Evolutionary conservation across 768 basidiomycete genomes (phyloP), one percentile per base, ranked within the genome.

Genomic region (Kwoniella sp.): DNA sequence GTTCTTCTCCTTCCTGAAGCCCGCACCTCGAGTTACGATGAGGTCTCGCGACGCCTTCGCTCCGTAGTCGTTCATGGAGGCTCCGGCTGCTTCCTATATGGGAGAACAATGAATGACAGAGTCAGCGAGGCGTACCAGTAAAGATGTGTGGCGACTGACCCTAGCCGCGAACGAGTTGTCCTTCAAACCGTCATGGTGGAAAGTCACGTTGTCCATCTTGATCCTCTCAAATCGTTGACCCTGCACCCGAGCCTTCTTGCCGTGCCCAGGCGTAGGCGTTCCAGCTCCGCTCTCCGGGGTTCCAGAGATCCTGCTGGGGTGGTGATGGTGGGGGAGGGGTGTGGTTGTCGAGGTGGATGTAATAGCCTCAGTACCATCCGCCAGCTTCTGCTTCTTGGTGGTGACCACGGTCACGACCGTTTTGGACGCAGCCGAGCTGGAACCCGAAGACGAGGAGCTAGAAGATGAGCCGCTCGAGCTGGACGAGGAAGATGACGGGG

Each of bases 1-100:
- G 78, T 95, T 96, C 77, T 99, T 99, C 80, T 95, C 93, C 76
- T 98, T 99, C 48, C 90, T 81, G 79, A 99, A 99, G 2, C 89
- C 89, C 41, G 88, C 86, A 2, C 93, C 93, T 1, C 91, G 82
- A 3, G 93, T 98, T 23, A 91, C 87, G 57, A 93, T 86, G 56
- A 99, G 77, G 74, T 98, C 95, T 32, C 80, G 79, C 59, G 84
- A 83, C 0, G 93, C 93, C 48, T 80, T 80, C 26, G 83, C 84
- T 17, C 93, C 93, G 62, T 99, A 99, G 70, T 98, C 95, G 57
- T 84, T 84, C 20, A 59, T 58, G 1, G 78, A 78, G 0, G 81
- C 88, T 2, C 82, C 74, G 20, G 79, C 87, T 86, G 58, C 14
- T 10, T 17, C 17, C 59, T 63, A 48, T 32, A 14, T 23, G 27